Percentiles rank a stretch among this genome's conserved stretches.
These are phyloP conservation scores for Podochytrium sp. DNA, from an alignment of 192 early-diverging fungal species.

Conservation along the genomic window DNA sequence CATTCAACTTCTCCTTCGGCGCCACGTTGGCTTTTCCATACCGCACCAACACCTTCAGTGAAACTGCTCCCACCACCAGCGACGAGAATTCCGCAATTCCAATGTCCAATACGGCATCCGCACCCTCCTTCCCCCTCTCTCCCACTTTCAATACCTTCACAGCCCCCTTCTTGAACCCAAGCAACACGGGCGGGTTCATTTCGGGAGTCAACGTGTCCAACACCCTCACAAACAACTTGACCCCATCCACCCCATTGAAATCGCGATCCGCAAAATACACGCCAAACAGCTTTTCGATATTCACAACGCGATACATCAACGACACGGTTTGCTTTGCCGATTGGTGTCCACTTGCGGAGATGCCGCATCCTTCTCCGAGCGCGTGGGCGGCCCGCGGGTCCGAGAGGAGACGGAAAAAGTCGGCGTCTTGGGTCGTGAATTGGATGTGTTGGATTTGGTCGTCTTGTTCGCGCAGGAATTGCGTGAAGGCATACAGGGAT, in stretches of 20 bases:
- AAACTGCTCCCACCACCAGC: conserved; percentile 14
- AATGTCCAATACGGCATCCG: conserved; percentile 4
- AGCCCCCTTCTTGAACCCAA: neutral
- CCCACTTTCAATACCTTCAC: neutral
- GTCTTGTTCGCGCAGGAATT: conserved; percentile 19
- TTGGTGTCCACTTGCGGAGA: neutral
- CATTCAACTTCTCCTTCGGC: neutral
- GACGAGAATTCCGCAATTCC: conserved; percentile 14
- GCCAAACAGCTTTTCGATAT: neutral
- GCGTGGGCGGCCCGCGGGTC: neutral
- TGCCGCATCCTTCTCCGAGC: neutral
- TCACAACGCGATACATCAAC: conserved; percentile 12
- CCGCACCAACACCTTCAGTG: neutral
- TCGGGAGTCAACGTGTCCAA: conserved; percentile 5
- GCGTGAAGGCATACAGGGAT: neutral
- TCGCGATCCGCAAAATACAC: conserved; percentile 1
- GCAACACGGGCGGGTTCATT: conserved; percentile 7
- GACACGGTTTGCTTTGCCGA: neutral
- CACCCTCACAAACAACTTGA: neutral
- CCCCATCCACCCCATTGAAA: conserved; percentile 24
- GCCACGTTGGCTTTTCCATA: conserved; percentile 13
- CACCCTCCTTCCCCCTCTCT: neutral
- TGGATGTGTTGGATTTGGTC: conserved; percentile 15
- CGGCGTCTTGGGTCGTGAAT: conserved; percentile 9
- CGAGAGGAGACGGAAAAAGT: conserved; percentile 4